Conservation (phyloP, 192 early-diverging fungal genomes). For the Coemansia sp. region DNA sequence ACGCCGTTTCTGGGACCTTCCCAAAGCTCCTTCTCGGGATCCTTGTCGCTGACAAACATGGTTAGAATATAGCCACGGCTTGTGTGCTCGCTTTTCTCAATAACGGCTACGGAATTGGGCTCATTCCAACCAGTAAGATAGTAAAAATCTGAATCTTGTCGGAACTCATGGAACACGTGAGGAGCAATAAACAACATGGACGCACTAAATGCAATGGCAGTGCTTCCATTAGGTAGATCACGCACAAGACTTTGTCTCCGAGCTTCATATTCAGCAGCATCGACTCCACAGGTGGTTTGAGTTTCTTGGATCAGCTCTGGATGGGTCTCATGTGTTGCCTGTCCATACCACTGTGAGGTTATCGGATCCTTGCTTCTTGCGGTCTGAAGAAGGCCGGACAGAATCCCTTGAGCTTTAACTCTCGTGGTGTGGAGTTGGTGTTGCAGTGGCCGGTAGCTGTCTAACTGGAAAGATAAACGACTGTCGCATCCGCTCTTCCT, state of each 20-base stretch:
- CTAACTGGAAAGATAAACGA: neutral
- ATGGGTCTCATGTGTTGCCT: conserved; percentile 80
- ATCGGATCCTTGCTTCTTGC: conserved; percentile 43
- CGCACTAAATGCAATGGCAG: conserved; percentile 72
- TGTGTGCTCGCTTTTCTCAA: conserved; percentile 56
- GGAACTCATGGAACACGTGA: conserved; percentile 92
- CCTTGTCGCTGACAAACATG: conserved; percentile 84
- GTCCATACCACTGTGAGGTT: conserved; percentile 62
- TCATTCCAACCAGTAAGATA: conserved; percentile 93
- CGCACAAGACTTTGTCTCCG: conserved; percentile 68
- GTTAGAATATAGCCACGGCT: conserved; percentile 74
- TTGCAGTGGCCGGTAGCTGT: neutral
- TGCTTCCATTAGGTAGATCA: conserved; percentile 63
- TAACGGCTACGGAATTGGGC: conserved; percentile 74
- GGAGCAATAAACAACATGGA: conserved; percentile 81
- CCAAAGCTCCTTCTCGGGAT: conserved; percentile 79
- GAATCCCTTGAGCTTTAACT: conserved; percentile 13
- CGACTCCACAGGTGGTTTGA: conserved; percentile 82
- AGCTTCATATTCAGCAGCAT: conserved; percentile 71
- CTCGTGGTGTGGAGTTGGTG: conserved; percentile 8
- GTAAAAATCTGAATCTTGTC: conserved; percentile 89
- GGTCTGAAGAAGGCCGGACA: conserved; percentile 41
- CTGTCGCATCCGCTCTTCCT: neutral
- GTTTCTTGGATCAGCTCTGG: conserved; percentile 75
- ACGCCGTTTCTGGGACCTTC: conserved; percentile 88